Evolutionary conservation across 1,284 basidiomycete species (phyloP), one percentile per base, ranked within the genome.

Genomic region (Apiotrichum gracile): DNA sequence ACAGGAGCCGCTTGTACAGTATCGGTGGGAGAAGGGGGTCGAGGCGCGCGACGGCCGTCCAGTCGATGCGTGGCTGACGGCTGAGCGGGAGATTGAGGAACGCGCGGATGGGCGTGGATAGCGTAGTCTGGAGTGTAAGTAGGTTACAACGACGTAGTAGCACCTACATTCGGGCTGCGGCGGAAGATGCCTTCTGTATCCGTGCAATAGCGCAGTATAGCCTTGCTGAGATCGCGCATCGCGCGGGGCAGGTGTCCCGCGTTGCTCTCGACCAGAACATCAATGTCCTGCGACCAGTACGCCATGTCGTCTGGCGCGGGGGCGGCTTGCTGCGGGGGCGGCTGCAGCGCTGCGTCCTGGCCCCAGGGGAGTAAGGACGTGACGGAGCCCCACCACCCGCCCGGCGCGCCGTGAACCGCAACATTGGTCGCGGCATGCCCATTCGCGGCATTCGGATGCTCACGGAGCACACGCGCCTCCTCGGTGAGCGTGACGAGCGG

Each of bases 141-240:
- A 8, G 22, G 35, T n/a, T n/a, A 4, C 13, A 19, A 25, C 10
- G 21, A 2, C 14, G 10, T n/a, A 21, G 17, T 4, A 13, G 14
- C 12, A 61, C 67, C 57, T 54, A 68, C 70, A 40, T 61, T 63
- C 2, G 66, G 56, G 2, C 60, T 51, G 14, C 65, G 54, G 35
- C 71, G 60, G 53, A 72, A 73, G 29, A 71, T 61, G 33, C 71
- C 71, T 51, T 72, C 69, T 0, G 61, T 63, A 1, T 6, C 24
- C 1, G 57, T 51, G 46, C 68, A 69, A 38, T 65, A 51, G 6
- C n/a, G 26, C 25, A 67, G 31, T 21, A 73, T 72, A 5, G 58
- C 60, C 4, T 47, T 47, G n/a, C 60, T 39, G 16, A 73, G 45
- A 2, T 61, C 52, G 0, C 45, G 41, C 5, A 72, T 31, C 29